Evolutionary conservation across 805 yeast species (phyloP).

Genomic region (Zygoascus ofunaensis): DNA sequence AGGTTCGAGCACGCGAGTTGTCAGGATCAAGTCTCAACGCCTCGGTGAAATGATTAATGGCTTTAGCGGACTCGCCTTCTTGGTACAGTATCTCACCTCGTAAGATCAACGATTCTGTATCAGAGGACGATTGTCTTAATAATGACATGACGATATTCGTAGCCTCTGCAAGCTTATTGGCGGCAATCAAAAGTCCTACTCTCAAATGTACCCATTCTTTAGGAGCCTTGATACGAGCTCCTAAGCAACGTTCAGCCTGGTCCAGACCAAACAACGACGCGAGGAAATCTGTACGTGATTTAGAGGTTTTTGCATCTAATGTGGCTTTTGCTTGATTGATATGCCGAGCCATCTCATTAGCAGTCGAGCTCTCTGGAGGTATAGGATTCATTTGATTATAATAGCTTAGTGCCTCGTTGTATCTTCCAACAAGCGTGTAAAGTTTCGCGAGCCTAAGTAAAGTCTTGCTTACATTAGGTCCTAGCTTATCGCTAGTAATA

Average conservation of each 20-base stretch:
- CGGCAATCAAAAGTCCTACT: conserved; percentile 21
- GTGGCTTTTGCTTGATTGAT: conserved; percentile 27
- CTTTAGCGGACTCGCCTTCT: conserved; percentile 32
- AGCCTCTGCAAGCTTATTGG: conserved; percentile 30
- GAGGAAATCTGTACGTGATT: conserved; percentile 10
- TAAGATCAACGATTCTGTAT: conserved; percentile 33
- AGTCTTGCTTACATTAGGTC: conserved; percentile 28
- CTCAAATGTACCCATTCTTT: conserved; percentile 28
- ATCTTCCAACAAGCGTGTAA: conserved; percentile 27
- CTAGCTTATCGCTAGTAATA: conserved; percentile 23
- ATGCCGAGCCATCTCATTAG: conserved; percentile 31
- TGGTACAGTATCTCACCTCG: conserved; percentile 29
- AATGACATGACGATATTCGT: conserved; percentile 29
- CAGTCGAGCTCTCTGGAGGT: conserved; percentile 18
- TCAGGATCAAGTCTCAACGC: conserved; percentile 37
- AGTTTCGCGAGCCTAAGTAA: conserved; percentile 30
- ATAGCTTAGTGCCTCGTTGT: conserved; percentile 27
- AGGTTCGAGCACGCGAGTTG: conserved; percentile 26
- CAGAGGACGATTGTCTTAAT: conserved; percentile 28
- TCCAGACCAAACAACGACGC: conserved; percentile 30
- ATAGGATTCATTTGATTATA: conserved; percentile 18
- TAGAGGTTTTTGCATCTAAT: conserved; percentile 17
- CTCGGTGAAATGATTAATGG: conserved; percentile 31
- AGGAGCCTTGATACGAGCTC: conserved; percentile 28
- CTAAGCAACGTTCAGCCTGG: conserved; percentile 31